Conservation (phyloP, 129 eudicot species). For the Saposhnikovia divaricata region DNA sequence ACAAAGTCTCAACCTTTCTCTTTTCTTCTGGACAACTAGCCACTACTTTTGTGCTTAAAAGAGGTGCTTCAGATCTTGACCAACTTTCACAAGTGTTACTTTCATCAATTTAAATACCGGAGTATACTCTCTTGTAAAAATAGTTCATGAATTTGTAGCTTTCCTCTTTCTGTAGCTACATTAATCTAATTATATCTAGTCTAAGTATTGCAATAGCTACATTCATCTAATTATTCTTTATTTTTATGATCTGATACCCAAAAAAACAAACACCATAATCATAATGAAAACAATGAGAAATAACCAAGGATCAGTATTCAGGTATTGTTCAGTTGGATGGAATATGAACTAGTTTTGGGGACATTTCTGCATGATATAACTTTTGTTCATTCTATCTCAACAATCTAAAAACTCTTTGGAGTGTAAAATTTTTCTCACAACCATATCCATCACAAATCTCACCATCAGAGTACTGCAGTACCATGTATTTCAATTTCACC, state of each 20-base stretch:
- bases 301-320: background rate
- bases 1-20: background rate
- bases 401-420: background rate
- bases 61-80: background rate
- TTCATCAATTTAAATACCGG: no score
- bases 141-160: no score
- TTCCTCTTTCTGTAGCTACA: no score
- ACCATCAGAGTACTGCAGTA: background rate
- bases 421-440: background rate
- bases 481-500: background rate
- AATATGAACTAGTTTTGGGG: background rate
- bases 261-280: no score
- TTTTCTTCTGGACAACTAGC: background rate
- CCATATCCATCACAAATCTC: background rate
- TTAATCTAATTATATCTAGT: background rate
- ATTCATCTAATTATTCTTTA: no score
- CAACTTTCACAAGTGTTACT: background rate
- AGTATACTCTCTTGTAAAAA: no score
- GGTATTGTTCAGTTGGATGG: background rate
- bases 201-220: background rate
- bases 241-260: no score
- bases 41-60: background rate
- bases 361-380: background rate
- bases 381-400: background rate
- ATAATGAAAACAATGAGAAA: background rate